These are phyloP conservation scores for Malassezia psittaci DNA, from an alignment of 1,284 basidiomycete genomes.

Conservation along the genomic window DNA sequence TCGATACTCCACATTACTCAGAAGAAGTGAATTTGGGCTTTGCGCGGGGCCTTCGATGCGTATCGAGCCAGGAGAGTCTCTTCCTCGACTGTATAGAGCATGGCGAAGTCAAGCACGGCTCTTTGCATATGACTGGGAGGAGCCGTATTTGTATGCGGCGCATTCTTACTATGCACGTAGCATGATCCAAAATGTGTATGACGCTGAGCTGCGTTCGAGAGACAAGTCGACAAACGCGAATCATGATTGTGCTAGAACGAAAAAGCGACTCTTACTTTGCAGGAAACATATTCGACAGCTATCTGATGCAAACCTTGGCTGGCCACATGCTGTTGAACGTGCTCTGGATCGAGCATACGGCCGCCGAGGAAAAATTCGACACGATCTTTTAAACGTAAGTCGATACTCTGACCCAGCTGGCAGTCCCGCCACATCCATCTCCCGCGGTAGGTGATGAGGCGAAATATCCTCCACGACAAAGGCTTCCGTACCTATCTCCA, in stretches of 20 bases:
- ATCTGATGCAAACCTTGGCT: slow-evolving; percentile 16
- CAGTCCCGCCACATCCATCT: slow-evolving; percentile 2
- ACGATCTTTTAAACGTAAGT: slow-evolving; percentile 6
- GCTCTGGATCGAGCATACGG: slow-evolving; percentile 18
- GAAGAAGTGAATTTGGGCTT: too few species aligned
- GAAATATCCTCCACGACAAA: slow-evolving; percentile 5
- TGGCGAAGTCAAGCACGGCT: slow-evolving; percentile 15
- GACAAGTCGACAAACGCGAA: background rate
- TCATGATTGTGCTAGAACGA: background rate
- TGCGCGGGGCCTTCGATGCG: background rate
- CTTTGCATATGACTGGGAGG: slow-evolving; percentile 12
- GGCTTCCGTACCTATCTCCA: slow-evolving; percentile 5
- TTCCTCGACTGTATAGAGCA: slow-evolving; percentile 6
- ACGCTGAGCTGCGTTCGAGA: background rate
- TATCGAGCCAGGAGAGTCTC: background rate
- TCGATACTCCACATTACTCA: too few species aligned
- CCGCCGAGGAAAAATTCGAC: slow-evolving; percentile 10
- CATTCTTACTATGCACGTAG: slow-evolving; percentile 10
- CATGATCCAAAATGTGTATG: background rate
- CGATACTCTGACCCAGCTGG: background rate
- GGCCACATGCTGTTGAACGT: slow-evolving; percentile 15
- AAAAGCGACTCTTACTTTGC: background rate
- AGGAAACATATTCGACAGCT: slow-evolving; percentile 2
- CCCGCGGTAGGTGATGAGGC: slow-evolving; percentile 8
- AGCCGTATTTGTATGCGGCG: slow-evolving; percentile 15